phyloP scores from a whole-genome alignment of 768 basidiomycete species.

The Suillus plorans region DNA sequence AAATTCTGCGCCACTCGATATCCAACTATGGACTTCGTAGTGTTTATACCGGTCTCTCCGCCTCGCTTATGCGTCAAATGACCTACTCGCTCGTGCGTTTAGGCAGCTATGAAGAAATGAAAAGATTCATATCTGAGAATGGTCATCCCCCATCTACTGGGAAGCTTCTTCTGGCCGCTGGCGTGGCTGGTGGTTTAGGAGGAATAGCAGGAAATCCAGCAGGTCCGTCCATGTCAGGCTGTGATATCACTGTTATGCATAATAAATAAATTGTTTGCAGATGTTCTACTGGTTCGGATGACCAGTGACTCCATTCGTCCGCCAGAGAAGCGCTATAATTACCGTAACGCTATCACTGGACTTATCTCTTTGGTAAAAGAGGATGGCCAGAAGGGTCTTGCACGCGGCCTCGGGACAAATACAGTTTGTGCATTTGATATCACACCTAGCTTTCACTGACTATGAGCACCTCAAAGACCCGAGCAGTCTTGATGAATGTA shows the following conservation, averaged over 20 bases:
- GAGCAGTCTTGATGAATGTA: constrained; percentile 78
- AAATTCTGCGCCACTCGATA: constrained; percentile 64
- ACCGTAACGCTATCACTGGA: constrained; percentile 77
- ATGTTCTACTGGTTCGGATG: constrained; percentile 82
- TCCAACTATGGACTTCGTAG: constrained; percentile 68
- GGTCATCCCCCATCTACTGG: constrained; percentile 47
- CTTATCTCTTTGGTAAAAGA: constrained; percentile 60
- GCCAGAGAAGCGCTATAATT: constrained; percentile 71
- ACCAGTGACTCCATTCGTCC: constrained; percentile 81
- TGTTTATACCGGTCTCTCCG: constrained; percentile 79
- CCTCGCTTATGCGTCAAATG: constrained; percentile 87
- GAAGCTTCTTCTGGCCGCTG: constrained; percentile 62
- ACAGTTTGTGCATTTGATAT: constrained; percentile 43
- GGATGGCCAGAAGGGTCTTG: constrained; percentile 70
- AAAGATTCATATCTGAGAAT: constrained; percentile 49
- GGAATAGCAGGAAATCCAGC: constrained; percentile 86
- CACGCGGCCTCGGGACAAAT: constrained; percentile 78
- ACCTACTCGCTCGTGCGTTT: constrained; percentile 86
- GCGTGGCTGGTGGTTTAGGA: constrained; percentile 76
- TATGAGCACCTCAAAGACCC: constrained; percentile 34
- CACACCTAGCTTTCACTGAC: constrained; percentile 4
- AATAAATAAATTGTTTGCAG: constrained; percentile 31
- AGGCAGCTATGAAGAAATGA: constrained; percentile 80
- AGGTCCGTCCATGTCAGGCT: constrained; percentile 34
- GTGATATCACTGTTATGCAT: background rate